These are phyloP conservation scores for Larix kaempferi DNA, from an alignment of 75 land plant genomes.

Conservation along the genomic window DNA sequence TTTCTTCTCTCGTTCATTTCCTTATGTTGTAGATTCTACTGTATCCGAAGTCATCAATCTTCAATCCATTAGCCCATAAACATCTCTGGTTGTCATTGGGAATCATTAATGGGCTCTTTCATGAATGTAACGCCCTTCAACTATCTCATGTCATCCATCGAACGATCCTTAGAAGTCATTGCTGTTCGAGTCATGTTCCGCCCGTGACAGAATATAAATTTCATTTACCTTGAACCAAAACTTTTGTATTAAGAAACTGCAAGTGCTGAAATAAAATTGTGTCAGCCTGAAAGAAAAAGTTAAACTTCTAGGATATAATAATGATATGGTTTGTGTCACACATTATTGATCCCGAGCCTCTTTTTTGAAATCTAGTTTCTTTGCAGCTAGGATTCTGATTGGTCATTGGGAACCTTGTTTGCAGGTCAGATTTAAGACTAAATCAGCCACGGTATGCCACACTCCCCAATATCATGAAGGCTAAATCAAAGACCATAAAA, in stretches of 20 bases:
- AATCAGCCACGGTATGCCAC: conserved; percentile 96
- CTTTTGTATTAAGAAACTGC: neutral
- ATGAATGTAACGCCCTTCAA: neutral
- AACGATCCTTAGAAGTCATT: neutral
- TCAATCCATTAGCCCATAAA: neutral
- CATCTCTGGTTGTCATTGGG: conserved; percentile 5
- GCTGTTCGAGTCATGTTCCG: neutral
- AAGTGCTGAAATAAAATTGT: neutral
- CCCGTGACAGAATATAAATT: neutral
- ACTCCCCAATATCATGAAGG: conserved; percentile 96
- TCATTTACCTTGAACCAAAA: neutral
- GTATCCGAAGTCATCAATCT: neutral
- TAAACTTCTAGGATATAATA: neutral
- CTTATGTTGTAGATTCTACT: neutral
- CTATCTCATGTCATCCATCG: neutral
- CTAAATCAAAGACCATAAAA: conserved; percentile 83
- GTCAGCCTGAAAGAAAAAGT: neutral
- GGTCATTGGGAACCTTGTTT: neutral
- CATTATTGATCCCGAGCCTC: neutral
- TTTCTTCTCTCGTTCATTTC: neutral
- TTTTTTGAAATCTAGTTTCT: neutral
- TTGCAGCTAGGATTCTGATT: neutral
- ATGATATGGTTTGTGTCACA: neutral
- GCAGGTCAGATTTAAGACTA: conserved; percentile 80
- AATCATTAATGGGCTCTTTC: neutral